A percentile compares a stretch with the other conserved stretches of the same genome.
Evolutionary conservation across 1,139 yeast genomes (phyloP).

Genomic region (Casaregolazyma suthepensis): DNA sequence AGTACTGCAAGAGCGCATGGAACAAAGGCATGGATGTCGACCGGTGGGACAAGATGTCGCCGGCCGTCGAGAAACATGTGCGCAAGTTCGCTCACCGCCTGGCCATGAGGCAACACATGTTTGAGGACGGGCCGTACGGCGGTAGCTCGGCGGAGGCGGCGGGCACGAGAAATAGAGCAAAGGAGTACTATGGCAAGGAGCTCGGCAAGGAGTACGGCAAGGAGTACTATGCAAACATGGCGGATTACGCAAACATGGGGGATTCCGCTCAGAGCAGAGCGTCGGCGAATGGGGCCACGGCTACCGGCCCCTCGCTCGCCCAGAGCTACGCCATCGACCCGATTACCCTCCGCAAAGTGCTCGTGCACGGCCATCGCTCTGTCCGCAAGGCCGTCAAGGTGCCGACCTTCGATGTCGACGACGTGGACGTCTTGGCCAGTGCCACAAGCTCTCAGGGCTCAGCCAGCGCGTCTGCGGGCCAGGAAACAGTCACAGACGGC

Average conservation of each 20-base stretch:
- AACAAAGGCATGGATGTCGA: background rate
- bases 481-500: background rate
- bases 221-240: background rate
- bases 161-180: background rate
- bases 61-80: background rate
- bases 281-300: background rate
- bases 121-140: background rate
- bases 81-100: background rate
- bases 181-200: background rate
- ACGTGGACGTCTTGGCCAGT: background rate
- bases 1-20: background rate
- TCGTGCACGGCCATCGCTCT: background rate
- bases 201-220: too few relatives aligned
- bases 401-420: conserved; percentile 7
- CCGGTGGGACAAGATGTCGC: background rate
- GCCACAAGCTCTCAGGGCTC: background rate
- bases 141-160: background rate
- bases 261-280: too few relatives aligned
- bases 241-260: background rate
- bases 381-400: conserved; percentile 7
- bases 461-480: background rate
- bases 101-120: background rate
- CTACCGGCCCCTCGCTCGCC: background rate
- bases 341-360: conserved; percentile 11
- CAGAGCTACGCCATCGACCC: conserved; percentile 14